Evolutionary conservation across 2,329 filamentous ascomycete genomes (phyloP), one percentile per base, ranked within the genome.

Genomic region (Zymoseptoria pseudotritici): DNA sequence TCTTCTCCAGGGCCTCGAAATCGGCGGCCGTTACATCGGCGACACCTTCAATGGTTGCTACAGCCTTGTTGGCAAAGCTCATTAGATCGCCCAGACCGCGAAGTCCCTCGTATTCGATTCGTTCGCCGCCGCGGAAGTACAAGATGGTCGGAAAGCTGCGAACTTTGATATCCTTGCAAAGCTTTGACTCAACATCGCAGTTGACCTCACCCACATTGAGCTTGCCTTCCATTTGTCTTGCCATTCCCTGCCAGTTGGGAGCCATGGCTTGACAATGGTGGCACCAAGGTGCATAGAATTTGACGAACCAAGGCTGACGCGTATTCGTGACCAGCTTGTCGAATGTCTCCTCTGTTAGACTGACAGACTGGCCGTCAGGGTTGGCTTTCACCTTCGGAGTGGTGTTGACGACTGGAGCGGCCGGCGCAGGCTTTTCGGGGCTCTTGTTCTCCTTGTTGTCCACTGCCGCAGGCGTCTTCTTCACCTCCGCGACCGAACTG

Each of bases 231-330:
- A 97, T 94, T 71, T 93, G 90, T 72, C 92, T 91, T 52, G 89
- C 89, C 76, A 99, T 85, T 69, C 93, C 89, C 63, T 86, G 80
- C 94, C 94, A 99, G 65, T 86, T 91, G 2, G 94, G 89, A 42
- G 89, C 90, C 82, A 99, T 86, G 46, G 90, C 90, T 76, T 96
- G 90, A 75, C 95, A 99, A 76, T 99, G 94, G 67, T 87, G 86
- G 74, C 94, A 99, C 94, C 93, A 97, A 5, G 94, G 95, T 19
- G 91, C 92, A 73, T 97, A 97, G 74, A 99, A 97, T 76, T 99
- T 99, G 80, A 99, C 86, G 72, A 99, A 97, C 94, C 94, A 99
- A 5, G 92, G 88, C 64, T 97, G 91, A 64, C 89, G 85, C 0
- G 91, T 91, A 73, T 87, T 89, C 2, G 91, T 96, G 53, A 99